Percentiles rank a stretch among this genome's conserved stretches.
These are phyloP conservation scores for Lactarius deliciosus DNA, from an alignment of 768 basidiomycete genomes.

Conservation along the genomic window DNA sequence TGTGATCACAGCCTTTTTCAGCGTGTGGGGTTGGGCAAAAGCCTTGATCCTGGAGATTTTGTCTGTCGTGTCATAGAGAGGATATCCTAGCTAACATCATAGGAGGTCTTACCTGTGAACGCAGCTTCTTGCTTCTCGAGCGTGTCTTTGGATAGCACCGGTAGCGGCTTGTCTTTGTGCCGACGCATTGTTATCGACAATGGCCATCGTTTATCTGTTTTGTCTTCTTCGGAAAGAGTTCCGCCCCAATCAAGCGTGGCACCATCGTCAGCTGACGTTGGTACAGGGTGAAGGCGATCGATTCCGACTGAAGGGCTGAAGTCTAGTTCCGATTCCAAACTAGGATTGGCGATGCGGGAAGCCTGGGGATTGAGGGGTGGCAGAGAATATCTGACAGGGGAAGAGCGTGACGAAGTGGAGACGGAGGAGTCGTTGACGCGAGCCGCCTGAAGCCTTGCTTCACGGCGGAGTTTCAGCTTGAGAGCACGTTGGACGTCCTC, in stretches of 20 bases:
- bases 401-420: constrained; percentile 32
- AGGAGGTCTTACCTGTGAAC: constrained; percentile 49
- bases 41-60: constrained; percentile 56
- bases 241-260: constrained; percentile 74
- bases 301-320: constrained; percentile 64
- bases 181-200: constrained; percentile 58
- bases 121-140: constrained; percentile 60
- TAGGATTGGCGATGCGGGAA: constrained; percentile 25
- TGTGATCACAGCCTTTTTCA: constrained; percentile 63
- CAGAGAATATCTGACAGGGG: constrained; percentile 29
- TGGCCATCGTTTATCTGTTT: constrained; percentile 59
- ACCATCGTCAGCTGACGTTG: constrained; percentile 66
- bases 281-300: constrained; percentile 58
- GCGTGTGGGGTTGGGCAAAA: constrained; percentile 50
- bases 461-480: constrained; percentile 69
- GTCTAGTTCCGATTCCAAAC: constrained; percentile 53
- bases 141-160: constrained; percentile 43
- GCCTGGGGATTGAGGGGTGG: constrained; percentile 37
- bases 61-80: constrained; percentile 40
- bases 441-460: constrained; percentile 53
- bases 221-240: constrained; percentile 53
- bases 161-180: constrained; percentile 54
- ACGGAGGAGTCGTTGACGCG: constrained; percentile 29
- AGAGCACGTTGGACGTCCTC: constrained; percentile 79
- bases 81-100: background rate